These are phyloP conservation scores for Adansonia digitata DNA, from an alignment of 345 rosid genomes.

Conservation along the genomic window DNA sequence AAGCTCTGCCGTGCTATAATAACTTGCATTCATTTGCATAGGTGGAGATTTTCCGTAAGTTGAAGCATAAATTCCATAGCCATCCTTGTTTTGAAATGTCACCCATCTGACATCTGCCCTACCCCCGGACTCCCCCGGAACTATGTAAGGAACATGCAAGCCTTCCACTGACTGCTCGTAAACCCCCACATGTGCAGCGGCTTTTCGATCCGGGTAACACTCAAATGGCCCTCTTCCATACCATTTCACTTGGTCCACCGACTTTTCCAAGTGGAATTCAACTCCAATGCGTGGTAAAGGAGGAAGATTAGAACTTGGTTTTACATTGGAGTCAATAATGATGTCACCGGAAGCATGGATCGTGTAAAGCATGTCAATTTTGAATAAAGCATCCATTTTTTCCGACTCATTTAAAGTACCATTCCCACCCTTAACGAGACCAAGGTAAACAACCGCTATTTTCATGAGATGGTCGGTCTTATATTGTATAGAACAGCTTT, in stretches of 20 bases:
- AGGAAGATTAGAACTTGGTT: conserved; percentile 68
- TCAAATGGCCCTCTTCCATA: conserved; percentile 97
- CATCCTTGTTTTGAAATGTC: conserved; percentile 62
- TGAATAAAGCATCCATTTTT: conserved; percentile 43
- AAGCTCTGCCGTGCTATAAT: conserved; percentile 62
- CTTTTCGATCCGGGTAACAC: conserved; percentile 95
- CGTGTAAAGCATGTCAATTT: conserved; percentile 48
- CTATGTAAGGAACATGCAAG: conserved; percentile 94
- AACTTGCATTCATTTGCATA: conserved; percentile 93
- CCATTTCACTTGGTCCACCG: conserved; percentile 68
- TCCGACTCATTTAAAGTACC: conserved; percentile 21
- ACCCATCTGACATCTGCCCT: conserved; percentile 97
- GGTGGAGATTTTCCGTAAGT: conserved; percentile 66
- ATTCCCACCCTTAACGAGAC: conserved; percentile 24
- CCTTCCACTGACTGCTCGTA: conserved; percentile 56
- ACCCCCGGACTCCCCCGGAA: conserved; percentile 88
- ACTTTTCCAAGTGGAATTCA: conserved; percentile 63
- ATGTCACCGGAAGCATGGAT: conserved; percentile 75
- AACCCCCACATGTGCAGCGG: conserved; percentile 79
- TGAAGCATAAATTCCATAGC: conserved; percentile 81
- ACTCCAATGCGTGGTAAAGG: conserved; percentile 90
- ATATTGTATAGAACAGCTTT: conserved; percentile 57
- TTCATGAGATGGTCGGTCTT: conserved; percentile 39
- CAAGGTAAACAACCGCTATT: conserved; percentile 49
- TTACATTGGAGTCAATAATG: conserved; percentile 56